These are phyloP conservation scores for Blakeslea trispora DNA, from an alignment of 371 early-diverging fungal genomes.

Conservation along the genomic window DNA sequence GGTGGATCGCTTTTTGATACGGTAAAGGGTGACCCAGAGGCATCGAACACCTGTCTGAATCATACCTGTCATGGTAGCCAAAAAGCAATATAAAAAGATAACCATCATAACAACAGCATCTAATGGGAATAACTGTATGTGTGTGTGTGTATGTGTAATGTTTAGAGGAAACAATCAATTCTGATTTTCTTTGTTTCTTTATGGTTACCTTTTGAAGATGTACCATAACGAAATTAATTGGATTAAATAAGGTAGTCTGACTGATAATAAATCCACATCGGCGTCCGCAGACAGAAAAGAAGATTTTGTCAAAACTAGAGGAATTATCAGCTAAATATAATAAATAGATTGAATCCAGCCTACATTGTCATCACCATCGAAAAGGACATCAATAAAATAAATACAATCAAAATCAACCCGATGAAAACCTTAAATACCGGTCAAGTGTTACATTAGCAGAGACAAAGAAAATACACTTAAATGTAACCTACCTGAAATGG, in stretches of 20 bases:
- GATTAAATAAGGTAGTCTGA: constrained; percentile 58
- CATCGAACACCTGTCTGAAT: constrained; percentile 55
- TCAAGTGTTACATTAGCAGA: constrained; percentile 9
- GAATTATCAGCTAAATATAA: too few species aligned
- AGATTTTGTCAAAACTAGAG: constrained; percentile 51
- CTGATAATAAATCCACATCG: constrained; percentile 65
- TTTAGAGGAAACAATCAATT: neutral
- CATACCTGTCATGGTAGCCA: constrained; percentile 53
- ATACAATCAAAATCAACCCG: constrained; percentile 32
- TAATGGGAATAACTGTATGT: constrained; percentile 58
- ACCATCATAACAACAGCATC: constrained; percentile 54
- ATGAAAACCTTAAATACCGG: constrained; percentile 30
- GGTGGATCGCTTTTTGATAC: constrained; percentile 47
- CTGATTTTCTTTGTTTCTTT: neutral
- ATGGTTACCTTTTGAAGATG: constrained; percentile 53
- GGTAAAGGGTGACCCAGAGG: constrained; percentile 59
- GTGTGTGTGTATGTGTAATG: too few species aligned
- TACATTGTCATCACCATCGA: constrained; percentile 54
- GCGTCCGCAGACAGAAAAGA: constrained; percentile 59
- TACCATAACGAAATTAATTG: constrained; percentile 59
- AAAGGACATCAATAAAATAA: constrained; percentile 34
- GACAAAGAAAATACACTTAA: neutral
- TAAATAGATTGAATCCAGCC: constrained; percentile 21
- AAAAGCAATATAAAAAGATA: constrained; percentile 55
- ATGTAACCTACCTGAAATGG: constrained; percentile 30